Evolutionary conservation across 2,329 filamentous ascomycete species (phyloP).

Genomic region (Xenosphaeropsis pyriputrescens): DNA sequence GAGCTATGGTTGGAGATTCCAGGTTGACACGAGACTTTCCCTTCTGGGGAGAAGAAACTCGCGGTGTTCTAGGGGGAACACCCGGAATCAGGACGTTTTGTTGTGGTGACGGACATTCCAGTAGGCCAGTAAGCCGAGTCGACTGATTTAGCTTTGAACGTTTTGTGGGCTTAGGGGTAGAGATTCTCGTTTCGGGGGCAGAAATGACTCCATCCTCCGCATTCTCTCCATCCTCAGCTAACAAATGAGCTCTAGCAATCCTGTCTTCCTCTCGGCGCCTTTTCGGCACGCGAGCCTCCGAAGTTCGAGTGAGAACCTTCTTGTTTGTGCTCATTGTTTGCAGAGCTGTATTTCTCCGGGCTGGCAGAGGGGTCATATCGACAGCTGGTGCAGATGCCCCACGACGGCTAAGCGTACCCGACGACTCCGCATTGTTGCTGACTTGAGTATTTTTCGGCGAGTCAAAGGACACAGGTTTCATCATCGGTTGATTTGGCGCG

Average conservation of each 20-base stretch:
- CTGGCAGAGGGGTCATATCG: too few relatives aligned
- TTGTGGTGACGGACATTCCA: slow-evolving; percentile 11
- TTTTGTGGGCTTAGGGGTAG: background rate
- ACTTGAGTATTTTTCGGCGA: too few relatives aligned
- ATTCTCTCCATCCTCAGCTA: slow-evolving; percentile 13
- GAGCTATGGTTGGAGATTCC: too few relatives aligned
- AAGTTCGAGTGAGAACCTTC: slow-evolving; percentile 11
- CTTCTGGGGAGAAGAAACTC: background rate
- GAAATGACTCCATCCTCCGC: background rate
- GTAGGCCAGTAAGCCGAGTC: slow-evolving; percentile 6
- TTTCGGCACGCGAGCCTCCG: slow-evolving; percentile 5
- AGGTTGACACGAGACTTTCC: too few relatives aligned
- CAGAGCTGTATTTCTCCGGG: slow-evolving; percentile 5
- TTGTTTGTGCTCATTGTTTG: slow-evolving; percentile 13
- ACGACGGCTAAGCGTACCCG: too few relatives aligned
- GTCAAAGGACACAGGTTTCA: too few relatives aligned
- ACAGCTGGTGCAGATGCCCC: too few relatives aligned
- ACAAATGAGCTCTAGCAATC: slow-evolving; percentile 5
- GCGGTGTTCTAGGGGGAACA: background rate
- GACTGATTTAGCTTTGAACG: background rate
- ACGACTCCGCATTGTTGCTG: too few relatives aligned
- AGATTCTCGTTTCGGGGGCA: background rate
- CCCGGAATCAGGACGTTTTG: slow-evolving; percentile 6
- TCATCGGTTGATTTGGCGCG: too few relatives aligned
- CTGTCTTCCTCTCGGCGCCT: slow-evolving; percentile 4